phyloP scores from a whole-genome alignment of 768 basidiomycete species.

The Sporobolomyces pararoseus region DNA sequence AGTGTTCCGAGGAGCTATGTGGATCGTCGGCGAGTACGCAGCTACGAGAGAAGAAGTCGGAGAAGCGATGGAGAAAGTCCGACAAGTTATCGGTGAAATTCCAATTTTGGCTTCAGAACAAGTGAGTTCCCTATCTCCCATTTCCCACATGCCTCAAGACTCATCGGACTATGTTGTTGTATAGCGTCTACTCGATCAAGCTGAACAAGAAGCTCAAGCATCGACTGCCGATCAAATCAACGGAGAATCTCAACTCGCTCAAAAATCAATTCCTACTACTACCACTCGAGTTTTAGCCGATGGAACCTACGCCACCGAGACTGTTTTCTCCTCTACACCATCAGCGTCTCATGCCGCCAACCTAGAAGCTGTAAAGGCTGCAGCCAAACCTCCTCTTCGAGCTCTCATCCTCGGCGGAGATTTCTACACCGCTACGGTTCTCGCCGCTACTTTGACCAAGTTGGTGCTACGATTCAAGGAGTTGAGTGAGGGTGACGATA shows the following conservation, averaged over 20 bases:
- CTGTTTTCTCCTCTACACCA: slow-evolving; percentile 63
- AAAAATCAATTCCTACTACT: slow-evolving; percentile 56
- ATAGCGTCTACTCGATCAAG: slow-evolving; percentile 66
- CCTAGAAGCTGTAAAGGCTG: slow-evolving; percentile 76
- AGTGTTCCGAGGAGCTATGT: slow-evolving; percentile 90
- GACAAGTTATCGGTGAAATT: slow-evolving; percentile 89
- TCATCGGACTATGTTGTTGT: not conserved
- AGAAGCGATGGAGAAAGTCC: slow-evolving; percentile 67
- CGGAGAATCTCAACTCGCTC: slow-evolving; percentile 50
- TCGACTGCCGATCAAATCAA: slow-evolving; percentile 46
- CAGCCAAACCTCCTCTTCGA: slow-evolving; percentile 83
- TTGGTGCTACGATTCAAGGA: slow-evolving; percentile 71
- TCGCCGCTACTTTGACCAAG: slow-evolving; percentile 87
- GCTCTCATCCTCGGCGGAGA: slow-evolving; percentile 89
- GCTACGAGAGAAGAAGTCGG: slow-evolving; percentile 64
- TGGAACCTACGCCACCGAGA: slow-evolving; percentile 97
- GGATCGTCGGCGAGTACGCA: slow-evolving; percentile 98
- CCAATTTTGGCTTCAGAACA: slow-evolving; percentile 92
- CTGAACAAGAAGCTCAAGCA: slow-evolving; percentile 59
- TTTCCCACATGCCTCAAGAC: not conserved
- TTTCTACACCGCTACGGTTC: slow-evolving; percentile 89
- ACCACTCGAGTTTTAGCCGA: slow-evolving; percentile 75
- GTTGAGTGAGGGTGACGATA: slow-evolving; percentile 47
- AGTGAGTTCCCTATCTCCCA: slow-evolving; percentile 44
- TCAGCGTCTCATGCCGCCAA: slow-evolving; percentile 52